Percentiles rank a stretch among this genome's conserved stretches.
Evolutionary conservation across 495 filamentous ascomycete genomes (phyloP).

Genomic region (Neurospora sp.): DNA sequence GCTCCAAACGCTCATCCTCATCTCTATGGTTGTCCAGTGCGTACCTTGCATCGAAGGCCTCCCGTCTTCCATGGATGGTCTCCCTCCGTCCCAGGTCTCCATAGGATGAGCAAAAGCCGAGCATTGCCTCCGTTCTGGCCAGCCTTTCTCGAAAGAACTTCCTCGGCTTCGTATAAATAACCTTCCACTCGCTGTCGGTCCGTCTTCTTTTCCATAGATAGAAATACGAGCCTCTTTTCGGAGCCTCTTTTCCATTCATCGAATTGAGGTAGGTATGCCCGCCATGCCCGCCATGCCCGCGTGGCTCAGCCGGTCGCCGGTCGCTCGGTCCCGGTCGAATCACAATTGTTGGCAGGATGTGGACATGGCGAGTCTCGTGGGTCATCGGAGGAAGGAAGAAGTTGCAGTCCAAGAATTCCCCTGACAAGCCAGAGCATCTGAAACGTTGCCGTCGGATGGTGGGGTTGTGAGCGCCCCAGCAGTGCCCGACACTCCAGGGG

Average conservation of each 20-base stretch:
- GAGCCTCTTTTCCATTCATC: neutral
- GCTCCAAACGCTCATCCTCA: neutral
- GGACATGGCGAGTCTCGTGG: neutral
- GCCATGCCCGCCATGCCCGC: neutral
- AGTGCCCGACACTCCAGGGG: neutral
- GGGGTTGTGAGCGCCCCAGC: neutral
- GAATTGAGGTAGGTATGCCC: neutral
- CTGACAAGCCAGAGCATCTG: neutral
- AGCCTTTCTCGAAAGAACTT: neutral
- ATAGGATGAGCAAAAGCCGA: neutral
- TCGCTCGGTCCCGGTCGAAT: neutral
- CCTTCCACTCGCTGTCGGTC: neutral
- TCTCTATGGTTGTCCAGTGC: neutral
- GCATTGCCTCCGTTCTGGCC: neutral
- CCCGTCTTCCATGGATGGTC: neutral
- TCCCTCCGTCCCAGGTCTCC: too few relatives aligned
- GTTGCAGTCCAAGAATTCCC: neutral
- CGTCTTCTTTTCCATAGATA: neutral
- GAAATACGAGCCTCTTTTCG: neutral
- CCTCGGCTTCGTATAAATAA: neutral
- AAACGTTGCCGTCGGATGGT: neutral
- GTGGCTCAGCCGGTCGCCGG: neutral
- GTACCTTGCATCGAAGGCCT: neutral
- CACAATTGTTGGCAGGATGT: neutral
- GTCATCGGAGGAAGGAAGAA: neutral